These are phyloP conservation scores for Pseudohalonectria lignicola DNA, from an alignment of 2,329 filamentous ascomycete species.

Conservation along the genomic window DNA sequence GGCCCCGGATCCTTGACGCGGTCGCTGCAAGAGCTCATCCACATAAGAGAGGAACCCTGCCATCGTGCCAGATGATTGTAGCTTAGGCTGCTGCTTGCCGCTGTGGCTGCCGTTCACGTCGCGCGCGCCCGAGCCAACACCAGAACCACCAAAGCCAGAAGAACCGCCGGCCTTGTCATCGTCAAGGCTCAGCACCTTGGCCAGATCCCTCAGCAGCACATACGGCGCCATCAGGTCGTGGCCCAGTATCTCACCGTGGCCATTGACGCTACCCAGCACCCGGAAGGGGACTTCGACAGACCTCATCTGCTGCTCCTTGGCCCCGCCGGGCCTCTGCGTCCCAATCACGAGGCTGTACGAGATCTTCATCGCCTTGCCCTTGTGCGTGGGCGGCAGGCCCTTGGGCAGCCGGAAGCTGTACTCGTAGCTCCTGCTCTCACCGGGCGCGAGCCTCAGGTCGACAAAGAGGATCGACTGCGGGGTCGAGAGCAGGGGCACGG, in stretches of 20 bases:
- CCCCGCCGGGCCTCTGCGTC: slow-evolving; percentile 72
- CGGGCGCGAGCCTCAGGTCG: slow-evolving; percentile 75
- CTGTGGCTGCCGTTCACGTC: slow-evolving; percentile 7
- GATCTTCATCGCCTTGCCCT: slow-evolving; percentile 89
- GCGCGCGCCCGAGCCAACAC: too few species aligned
- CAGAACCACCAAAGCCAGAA: not conserved
- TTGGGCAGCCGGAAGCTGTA: slow-evolving; percentile 80
- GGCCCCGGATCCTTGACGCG: slow-evolving; percentile 28
- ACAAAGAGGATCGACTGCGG: slow-evolving; percentile 95
- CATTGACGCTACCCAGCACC: slow-evolving; percentile 85
- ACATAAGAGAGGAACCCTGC: slow-evolving; percentile 69
- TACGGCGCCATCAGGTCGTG: slow-evolving; percentile 95
- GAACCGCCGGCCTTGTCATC: slow-evolving; percentile 10
- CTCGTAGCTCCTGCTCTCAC: slow-evolving; percentile 78
- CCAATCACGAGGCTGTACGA: slow-evolving; percentile 84
- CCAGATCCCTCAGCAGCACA: slow-evolving; percentile 76
- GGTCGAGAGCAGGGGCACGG: slow-evolving; percentile 84
- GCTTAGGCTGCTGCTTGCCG: slow-evolving; percentile 7
- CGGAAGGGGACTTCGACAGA: slow-evolving; percentile 91
- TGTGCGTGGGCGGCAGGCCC: slow-evolving; percentile 83
- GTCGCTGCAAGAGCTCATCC: slow-evolving; percentile 50
- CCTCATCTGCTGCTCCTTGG: slow-evolving; percentile 71
- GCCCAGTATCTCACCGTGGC: slow-evolving; percentile 75
- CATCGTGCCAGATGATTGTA: slow-evolving; percentile 27
- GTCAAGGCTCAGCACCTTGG: slow-evolving; percentile 48